Evolutionary conservation across 495 filamentous ascomycete species (phyloP).

Genomic region (Hapsidospora chrysogenum): DNA sequence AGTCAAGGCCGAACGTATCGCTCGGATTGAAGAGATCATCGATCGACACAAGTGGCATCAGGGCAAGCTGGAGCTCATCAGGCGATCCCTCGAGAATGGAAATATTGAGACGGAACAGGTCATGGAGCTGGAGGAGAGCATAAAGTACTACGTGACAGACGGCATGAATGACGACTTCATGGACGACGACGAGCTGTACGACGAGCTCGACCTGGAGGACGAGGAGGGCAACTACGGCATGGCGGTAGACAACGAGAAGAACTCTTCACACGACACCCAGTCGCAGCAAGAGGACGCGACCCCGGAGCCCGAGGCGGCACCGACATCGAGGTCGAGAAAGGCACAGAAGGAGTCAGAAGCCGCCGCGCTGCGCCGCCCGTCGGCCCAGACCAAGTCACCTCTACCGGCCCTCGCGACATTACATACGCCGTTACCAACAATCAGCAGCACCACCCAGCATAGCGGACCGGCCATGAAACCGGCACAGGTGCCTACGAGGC

Average conservation of each 20-base stretch:
- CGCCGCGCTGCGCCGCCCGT: slow-evolving; percentile 53
- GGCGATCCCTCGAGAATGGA: slow-evolving; percentile 82
- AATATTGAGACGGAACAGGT: slow-evolving; percentile 76
- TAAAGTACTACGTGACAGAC: slow-evolving; percentile 87
- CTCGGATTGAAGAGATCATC: slow-evolving; percentile 64
- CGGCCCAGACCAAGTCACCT: slow-evolving; percentile 78
- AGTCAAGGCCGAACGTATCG: slow-evolving; percentile 68
- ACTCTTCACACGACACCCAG: slow-evolving; percentile 89
- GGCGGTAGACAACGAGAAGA: slow-evolving; percentile 61
- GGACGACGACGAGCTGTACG: slow-evolving; percentile 84
- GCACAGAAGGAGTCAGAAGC: slow-evolving; percentile 28
- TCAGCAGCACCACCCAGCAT: slow-evolving; percentile 38
- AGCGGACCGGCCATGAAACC: slow-evolving; percentile 58
- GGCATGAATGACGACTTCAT: slow-evolving; percentile 76
- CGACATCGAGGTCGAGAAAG: slow-evolving; percentile 34
- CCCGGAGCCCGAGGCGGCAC: slow-evolving; percentile 34
- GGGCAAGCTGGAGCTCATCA: slow-evolving; percentile 76
- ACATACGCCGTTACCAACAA: slow-evolving; percentile 46
- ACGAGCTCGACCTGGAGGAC: slow-evolving; percentile 80
- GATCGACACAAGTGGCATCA: slow-evolving; percentile 97
- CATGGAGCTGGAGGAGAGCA: slow-evolving; percentile 71
- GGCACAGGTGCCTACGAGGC: slow-evolving; percentile 66
- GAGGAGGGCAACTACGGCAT: slow-evolving; percentile 79
- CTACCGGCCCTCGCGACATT: slow-evolving; percentile 80
- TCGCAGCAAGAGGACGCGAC: slow-evolving; percentile 82